Evolutionary conservation across 2,329 filamentous ascomycete species (phyloP), one percentile per base, ranked within the genome.

Genomic region (Epichloe elymi): DNA sequence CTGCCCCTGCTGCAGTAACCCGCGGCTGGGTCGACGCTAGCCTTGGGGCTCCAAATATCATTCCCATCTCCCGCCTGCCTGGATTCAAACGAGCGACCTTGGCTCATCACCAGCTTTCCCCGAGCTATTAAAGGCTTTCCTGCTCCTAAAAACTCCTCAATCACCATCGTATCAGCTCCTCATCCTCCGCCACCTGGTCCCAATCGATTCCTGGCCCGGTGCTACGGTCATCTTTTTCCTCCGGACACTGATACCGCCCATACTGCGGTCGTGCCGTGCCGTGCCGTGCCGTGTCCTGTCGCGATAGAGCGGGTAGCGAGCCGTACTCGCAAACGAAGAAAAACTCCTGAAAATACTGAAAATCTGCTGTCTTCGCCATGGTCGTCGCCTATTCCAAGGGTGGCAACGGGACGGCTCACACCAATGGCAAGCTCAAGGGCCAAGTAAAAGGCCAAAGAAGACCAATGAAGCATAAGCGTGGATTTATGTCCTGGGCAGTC

Each of bases 371-470:
- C 36, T n/a, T 33, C 46, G 37, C 20, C 43, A 54, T 54, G 52
- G 56, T 56, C 58, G 70, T 71, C 68, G 64, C 60, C 56, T 61
- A 66, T 58, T 54, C 64, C 51, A 60, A 56, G 53, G 60, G 60
- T 58, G 63, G 64, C 53, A 75, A 71, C 59, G 70, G 72, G 57
- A 64, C 67, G 48, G 56, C 62, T 49, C 67, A 69, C 48, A 53
- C 55, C 43, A 66, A 66, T 52, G 61, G 60, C 47, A 63, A 66
- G 54, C 53, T 60, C 43, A 65, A 65, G 50, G 61, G 61, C 49
- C 63, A 67, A 46, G 43, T 56, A 15, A 53, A 49, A 14, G 48
- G 53, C 54, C 56, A 57, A 17, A 60, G 60, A 55, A 57, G 53
- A 36, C 45, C 49, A 39, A 48, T 51, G 14, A 63, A 56, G 51